Evolutionary conservation across 257 asterid species (phyloP).

Genomic region (Penstemon newberryi): DNA sequence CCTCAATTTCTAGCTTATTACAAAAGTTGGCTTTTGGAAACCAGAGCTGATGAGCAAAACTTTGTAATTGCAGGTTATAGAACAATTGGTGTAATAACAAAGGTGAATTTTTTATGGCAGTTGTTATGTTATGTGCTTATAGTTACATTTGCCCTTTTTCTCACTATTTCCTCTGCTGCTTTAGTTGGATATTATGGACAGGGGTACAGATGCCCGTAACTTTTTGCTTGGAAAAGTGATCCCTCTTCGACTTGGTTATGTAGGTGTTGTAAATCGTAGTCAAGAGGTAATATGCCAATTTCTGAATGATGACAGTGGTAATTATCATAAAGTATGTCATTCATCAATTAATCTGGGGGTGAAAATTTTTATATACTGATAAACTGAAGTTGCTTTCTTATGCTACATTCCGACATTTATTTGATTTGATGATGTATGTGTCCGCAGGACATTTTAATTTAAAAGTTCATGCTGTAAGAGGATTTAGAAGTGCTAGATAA

Average conservation of each 20-base stretch:
- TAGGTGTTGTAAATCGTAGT: slow-evolving; percentile 96
- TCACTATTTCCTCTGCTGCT: slow-evolving; percentile 31
- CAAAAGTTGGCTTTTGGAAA: slow-evolving; percentile 9
- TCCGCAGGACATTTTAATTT: background rate
- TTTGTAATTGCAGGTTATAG: slow-evolving; percentile 69
- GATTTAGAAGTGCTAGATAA: background rate
- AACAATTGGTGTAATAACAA: slow-evolving; percentile 93
- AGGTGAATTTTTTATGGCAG: slow-evolving; percentile 43
- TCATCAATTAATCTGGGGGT: background rate
- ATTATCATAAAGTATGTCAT: no score
- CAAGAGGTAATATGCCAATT: slow-evolving; percentile 71
- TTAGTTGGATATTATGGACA: slow-evolving; percentile 98
- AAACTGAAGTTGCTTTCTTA: background rate
- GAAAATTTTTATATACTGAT: slow-evolving; percentile 9
- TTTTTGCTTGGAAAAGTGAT: slow-evolving; percentile 92
- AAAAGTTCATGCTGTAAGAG: background rate
- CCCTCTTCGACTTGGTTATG: slow-evolving; percentile 95
- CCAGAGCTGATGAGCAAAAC: slow-evolving; percentile 27
- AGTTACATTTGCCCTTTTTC: background rate
- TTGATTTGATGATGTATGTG: background rate
- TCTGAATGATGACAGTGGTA: background rate
- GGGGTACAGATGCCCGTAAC: slow-evolving; percentile 95
- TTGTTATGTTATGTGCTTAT: slow-evolving; percentile 10
- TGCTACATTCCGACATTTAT: no score
- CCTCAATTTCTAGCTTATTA: background rate